Conservation (phyloP, 2,329 filamentous ascomycete species). For the Camptophora hylomeconis region DNA sequence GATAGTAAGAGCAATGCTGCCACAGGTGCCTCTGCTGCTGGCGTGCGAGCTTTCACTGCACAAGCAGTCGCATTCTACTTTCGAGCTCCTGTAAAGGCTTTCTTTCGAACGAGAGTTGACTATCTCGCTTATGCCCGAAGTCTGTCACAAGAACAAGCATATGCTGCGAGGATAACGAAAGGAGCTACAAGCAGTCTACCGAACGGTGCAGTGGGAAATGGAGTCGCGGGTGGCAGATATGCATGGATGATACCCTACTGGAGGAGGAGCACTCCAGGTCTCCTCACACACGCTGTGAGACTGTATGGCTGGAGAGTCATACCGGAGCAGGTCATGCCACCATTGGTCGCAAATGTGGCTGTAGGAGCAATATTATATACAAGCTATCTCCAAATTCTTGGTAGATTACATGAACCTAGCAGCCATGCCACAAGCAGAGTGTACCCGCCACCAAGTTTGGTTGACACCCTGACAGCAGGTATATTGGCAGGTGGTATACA, state of each 20-base stretch:
- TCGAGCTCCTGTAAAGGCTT: slow-evolving; percentile 78
- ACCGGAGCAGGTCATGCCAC: slow-evolving; percentile 51
- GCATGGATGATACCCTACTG: slow-evolving; percentile 43
- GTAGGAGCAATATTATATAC: slow-evolving; percentile 52
- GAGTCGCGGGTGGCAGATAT: slow-evolving; percentile 18
- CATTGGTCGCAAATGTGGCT: slow-evolving; percentile 48
- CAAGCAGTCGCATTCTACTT: slow-evolving; percentile 86
- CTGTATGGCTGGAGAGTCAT: slow-evolving; percentile 53
- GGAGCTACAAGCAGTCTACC: no score
- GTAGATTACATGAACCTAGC: slow-evolving; percentile 44
- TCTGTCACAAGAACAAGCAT: slow-evolving; percentile 4
- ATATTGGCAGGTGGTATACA: slow-evolving; percentile 47
- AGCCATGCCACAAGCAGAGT: slow-evolving; percentile 43
- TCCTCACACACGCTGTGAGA: slow-evolving; percentile 47
- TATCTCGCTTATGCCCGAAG: slow-evolving; percentile 36
- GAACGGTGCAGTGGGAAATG: slow-evolving; percentile 2
- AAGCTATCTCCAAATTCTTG: slow-evolving; percentile 47
- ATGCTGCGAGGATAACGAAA: no score
- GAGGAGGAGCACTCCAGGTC: slow-evolving; percentile 46
- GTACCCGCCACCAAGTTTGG: slow-evolving; percentile 44
- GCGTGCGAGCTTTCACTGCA: slow-evolving; percentile 69
- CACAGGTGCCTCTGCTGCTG: slow-evolving; percentile 70
- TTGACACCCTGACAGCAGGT: slow-evolving; percentile 45
- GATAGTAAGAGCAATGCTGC: slow-evolving; percentile 46
- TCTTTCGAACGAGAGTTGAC: slow-evolving; percentile 82